These are phyloP conservation scores for Entrophospora sp. DNA, from an alignment of 192 early-diverging fungal species.

Conservation along the genomic window DNA sequence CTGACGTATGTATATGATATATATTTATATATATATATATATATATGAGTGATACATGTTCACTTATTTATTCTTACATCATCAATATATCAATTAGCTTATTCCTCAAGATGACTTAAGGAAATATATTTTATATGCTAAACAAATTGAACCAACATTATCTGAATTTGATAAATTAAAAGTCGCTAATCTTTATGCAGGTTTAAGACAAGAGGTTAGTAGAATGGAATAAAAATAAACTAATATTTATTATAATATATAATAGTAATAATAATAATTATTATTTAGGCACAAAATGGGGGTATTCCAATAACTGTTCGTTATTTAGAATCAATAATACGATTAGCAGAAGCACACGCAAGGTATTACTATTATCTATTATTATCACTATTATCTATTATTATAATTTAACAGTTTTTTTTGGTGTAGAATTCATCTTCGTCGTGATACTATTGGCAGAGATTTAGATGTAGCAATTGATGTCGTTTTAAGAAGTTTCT, in stretches of 20 bases:
- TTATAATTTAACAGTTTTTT: background rate
- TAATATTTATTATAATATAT: too few relatives aligned
- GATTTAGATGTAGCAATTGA: conserved; percentile 92
- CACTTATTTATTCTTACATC: background rate
- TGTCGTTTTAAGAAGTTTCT: conserved; percentile 82
- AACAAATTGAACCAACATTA: conserved; percentile 68
- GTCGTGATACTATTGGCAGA: conserved; percentile 80
- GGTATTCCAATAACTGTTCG: conserved; percentile 84
- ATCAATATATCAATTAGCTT: conserved; percentile 56
- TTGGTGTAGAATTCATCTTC: conserved; percentile 72
- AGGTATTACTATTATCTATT: conserved; percentile 38
- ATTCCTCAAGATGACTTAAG: conserved; percentile 73
- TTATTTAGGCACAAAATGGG: conserved; percentile 43
- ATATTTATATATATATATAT: background rate
- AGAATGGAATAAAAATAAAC: too few relatives aligned
- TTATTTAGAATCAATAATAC: conserved; percentile 80
- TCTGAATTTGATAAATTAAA: conserved; percentile 83
- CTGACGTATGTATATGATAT: background rate
- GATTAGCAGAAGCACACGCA: conserved; percentile 81
- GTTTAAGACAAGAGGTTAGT: conserved; percentile 79
- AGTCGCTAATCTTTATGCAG: conserved; percentile 81
- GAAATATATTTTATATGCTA: conserved; percentile 86
- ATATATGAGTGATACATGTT: background rate
- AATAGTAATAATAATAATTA: too few relatives aligned
- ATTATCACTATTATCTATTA: background rate